These are phyloP conservation scores for Pulicaria dysenterica DNA, from an alignment of 129 eudicot species.

Conservation along the genomic window DNA sequence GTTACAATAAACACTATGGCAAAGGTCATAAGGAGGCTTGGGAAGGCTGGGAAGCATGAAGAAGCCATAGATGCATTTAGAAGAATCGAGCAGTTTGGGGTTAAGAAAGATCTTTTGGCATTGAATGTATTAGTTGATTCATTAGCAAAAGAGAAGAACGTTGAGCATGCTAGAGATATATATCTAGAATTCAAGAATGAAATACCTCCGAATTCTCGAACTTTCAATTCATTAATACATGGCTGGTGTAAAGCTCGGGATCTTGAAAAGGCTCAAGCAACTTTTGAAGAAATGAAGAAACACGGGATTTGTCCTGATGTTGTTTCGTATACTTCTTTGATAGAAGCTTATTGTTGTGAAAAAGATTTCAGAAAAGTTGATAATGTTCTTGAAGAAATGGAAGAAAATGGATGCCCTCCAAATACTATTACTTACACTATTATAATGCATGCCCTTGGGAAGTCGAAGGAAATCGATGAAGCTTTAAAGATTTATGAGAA, in stretches of 20 bases:
- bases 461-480: constrained; percentile 59
- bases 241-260: constrained; percentile 76
- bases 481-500: constrained; percentile 62
- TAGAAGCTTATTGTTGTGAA: constrained; percentile 66
- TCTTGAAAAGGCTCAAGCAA: constrained; percentile 43
- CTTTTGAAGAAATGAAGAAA: constrained; percentile 59
- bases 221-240: constrained; percentile 67
- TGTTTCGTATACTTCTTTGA: constrained; percentile 61
- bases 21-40: constrained; percentile 71
- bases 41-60: constrained; percentile 57
- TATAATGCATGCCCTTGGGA: constrained; percentile 67
- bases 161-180: constrained; percentile 62
- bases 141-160: constrained; percentile 57
- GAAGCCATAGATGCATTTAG: constrained; percentile 63
- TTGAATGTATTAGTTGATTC: constrained; percentile 61
- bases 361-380: constrained; percentile 79
- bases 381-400: constrained; percentile 59
- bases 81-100: constrained; percentile 55
- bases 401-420: constrained; percentile 58
- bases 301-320: constrained; percentile 60
- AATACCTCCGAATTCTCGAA: constrained; percentile 45
- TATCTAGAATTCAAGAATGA: constrained; percentile 45
- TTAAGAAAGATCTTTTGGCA: constrained; percentile 44
- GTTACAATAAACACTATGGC: constrained; percentile 59
- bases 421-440: constrained; percentile 70